Conservation (phyloP, 352 stramenopile genomes). For the Thalassiosira gravida region DNA sequence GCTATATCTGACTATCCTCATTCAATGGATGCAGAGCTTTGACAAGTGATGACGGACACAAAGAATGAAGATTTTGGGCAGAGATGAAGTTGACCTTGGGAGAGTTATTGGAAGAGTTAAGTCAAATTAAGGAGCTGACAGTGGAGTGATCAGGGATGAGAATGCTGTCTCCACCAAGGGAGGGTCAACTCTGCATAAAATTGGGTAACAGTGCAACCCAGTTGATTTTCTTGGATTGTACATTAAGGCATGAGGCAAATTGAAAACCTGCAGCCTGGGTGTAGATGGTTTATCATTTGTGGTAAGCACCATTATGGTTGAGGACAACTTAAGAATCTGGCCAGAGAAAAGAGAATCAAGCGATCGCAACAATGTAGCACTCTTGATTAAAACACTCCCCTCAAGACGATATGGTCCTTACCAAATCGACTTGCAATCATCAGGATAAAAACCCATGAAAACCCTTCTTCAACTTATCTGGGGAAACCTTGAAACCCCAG, state of each 20-base stretch:
- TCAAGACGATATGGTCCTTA: not conserved
- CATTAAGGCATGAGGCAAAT: not conserved
- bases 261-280: not conserved
- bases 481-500: not conserved
- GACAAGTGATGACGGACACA: not conserved
- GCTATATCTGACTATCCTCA: not conserved
- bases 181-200: not conserved
- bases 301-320: not conserved
- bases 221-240: not conserved
- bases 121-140: constrained; percentile 11
- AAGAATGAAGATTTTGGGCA: not conserved
- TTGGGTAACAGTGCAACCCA: not conserved
- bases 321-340: too few species aligned
- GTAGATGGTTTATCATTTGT: not conserved
- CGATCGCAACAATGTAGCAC: too few species aligned
- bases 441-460: not conserved
- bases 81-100: constrained; percentile 7
- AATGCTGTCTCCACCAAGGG: not conserved
- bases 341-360: too few species aligned
- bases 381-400: constrained; percentile 4
- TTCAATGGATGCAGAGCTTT: constrained; percentile 1
- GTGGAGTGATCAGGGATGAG: constrained; percentile 26
- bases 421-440: not conserved
- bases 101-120: constrained; percentile 4
- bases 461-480: not conserved